These are phyloP conservation scores for Arthrobotrys iridis DNA, from an alignment of 2,329 filamentous ascomycete species.

Conservation along the genomic window DNA sequence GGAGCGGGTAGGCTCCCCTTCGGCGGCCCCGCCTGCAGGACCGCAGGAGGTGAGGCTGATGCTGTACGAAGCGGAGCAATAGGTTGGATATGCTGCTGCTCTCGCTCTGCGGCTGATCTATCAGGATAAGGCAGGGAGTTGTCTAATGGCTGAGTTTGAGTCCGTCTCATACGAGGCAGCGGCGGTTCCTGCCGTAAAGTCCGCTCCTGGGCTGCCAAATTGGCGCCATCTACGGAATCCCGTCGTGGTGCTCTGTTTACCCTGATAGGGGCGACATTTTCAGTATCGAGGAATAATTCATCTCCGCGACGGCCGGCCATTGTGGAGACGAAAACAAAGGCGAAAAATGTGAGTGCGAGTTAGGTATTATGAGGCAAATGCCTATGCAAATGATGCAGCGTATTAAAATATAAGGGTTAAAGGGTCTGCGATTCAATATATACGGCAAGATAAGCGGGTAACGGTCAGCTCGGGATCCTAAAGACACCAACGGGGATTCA, in stretches of 20 bases:
- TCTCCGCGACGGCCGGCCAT: slow-evolving; percentile 55
- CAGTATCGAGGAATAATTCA: slow-evolving; percentile 53
- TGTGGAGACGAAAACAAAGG: slow-evolving; percentile 45
- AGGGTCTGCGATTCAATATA: slow-evolving; percentile 40
- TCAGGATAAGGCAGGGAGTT: slow-evolving; percentile 57
- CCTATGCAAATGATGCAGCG: slow-evolving; percentile 7
- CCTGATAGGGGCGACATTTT: slow-evolving; percentile 41
- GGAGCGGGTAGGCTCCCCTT: slow-evolving; percentile 56
- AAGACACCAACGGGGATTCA: slow-evolving; percentile 10
- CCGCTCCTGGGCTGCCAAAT: slow-evolving; percentile 51
- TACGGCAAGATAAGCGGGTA: slow-evolving; percentile 21
- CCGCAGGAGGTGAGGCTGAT: slow-evolving; percentile 45
- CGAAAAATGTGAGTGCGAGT: slow-evolving; percentile 17
- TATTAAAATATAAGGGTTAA: slow-evolving; percentile 40
- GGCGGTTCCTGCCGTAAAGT: slow-evolving; percentile 55
- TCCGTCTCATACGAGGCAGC: slow-evolving; percentile 51
- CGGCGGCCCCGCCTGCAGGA: slow-evolving; percentile 55
- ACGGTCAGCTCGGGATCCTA: slow-evolving; percentile 48
- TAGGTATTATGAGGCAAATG: slow-evolving; percentile 9
- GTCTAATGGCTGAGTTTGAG: slow-evolving; percentile 54
- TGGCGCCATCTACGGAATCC: slow-evolving; percentile 52
- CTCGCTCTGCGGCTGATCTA: slow-evolving; percentile 56
- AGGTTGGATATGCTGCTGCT: slow-evolving; percentile 39
- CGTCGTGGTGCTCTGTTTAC: slow-evolving; percentile 34
- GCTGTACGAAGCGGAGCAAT: slow-evolving; percentile 42